Base-by-base conservation (phyloP, 208 protist genomes). In the Leishmania aethiopica region DNA sequence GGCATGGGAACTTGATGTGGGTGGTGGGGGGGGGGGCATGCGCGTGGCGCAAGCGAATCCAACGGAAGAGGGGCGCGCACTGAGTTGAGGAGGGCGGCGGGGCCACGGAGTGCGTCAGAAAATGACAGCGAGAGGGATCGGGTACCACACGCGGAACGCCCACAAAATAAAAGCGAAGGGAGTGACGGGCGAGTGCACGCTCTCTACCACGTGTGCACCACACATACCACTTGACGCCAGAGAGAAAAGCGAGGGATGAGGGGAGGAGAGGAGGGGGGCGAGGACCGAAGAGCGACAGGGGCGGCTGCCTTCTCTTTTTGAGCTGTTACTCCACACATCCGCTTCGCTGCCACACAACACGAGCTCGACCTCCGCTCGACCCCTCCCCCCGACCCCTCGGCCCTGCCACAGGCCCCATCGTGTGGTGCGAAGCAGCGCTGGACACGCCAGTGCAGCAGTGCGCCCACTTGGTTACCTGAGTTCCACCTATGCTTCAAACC, bases 91-190 rank as follows among this genome's bases (percentile, higher is more conserved):
- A 82, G 49, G 25, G 42, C 25, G 69, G n/a, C 35, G n/a, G 42
- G 69, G 51, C 40, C 28, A 69, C 55, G 51, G 0, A 40, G 60
- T n/a, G 70, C 40, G 67, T 45, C 49, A 42, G 69, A 67, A 83
- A 78, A 35, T 53, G 35, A 78, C 42, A 77, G 78, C n/a, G 45
- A 83, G 57, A 86, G 70, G 62, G 15, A 66, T 45, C 11, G 11
- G 60, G 47, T 35, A 17, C 3, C 35, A 40, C 3, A 40, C 13
- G 32, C 32, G 42, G 62, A 28, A 25, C 62, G 8, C 15, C 17
- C 51, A 22, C 17, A 13, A 55, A 15, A 55, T 22, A 2, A 55
- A 55, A 55, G 22, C 15, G 51, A 13, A 55, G n/a, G 6, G 59
- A 35, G 59, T 64, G 28, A 32, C 51, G 19, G 59, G 59, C 35